These are phyloP conservation scores for Pyrrhoderma noxium DNA, from an alignment of 1,284 basidiomycete species.

Conservation along the genomic window DNA sequence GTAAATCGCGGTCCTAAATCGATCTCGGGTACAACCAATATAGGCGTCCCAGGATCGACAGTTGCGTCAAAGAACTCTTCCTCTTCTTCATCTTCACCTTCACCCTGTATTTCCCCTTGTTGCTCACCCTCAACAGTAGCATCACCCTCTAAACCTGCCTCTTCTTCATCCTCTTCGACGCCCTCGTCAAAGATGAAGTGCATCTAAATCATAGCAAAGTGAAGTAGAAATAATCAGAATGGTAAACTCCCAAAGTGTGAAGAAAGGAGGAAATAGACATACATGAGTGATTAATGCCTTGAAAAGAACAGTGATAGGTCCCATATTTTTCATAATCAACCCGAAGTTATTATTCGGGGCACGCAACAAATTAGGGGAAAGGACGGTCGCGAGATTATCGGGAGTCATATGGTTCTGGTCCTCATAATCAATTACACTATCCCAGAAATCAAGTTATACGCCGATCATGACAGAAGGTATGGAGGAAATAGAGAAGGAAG, in stretches of 20 bases:
- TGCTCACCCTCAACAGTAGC: conserved; percentile 26
- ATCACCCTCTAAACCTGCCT: conserved; percentile 35
- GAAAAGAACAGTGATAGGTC: conserved; percentile 63
- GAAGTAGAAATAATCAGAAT: not conserved
- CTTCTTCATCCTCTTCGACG: conserved; percentile 25
- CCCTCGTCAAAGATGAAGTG: conserved; percentile 44
- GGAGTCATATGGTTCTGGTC: conserved; percentile 83
- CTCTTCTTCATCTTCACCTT: conserved; percentile 35
- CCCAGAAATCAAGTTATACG: not conserved
- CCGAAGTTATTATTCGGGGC: conserved; percentile 68
- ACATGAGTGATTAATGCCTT: conserved; percentile 76
- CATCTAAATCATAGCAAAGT: conserved; percentile 26
- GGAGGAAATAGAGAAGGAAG: not conserved
- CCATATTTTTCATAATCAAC: conserved; percentile 72
- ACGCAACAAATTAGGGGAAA: conserved; percentile 69
- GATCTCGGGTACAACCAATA: conserved; percentile 6
- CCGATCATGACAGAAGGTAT: conserved; percentile 1
- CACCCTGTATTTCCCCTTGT: conserved; percentile 1
- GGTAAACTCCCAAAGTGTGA: not conserved
- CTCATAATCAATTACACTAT: conserved; percentile 75
- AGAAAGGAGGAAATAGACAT: conserved; percentile 24
- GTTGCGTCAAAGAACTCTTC: conserved; percentile 33
- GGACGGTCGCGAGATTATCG: conserved; percentile 74
- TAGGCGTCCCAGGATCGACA: not conserved
- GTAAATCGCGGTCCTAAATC: conserved; percentile 6